These are phyloP conservation scores for Botrytis squamosa DNA, from an alignment of 2,329 filamentous ascomycete genomes.

Conservation along the genomic window DNA sequence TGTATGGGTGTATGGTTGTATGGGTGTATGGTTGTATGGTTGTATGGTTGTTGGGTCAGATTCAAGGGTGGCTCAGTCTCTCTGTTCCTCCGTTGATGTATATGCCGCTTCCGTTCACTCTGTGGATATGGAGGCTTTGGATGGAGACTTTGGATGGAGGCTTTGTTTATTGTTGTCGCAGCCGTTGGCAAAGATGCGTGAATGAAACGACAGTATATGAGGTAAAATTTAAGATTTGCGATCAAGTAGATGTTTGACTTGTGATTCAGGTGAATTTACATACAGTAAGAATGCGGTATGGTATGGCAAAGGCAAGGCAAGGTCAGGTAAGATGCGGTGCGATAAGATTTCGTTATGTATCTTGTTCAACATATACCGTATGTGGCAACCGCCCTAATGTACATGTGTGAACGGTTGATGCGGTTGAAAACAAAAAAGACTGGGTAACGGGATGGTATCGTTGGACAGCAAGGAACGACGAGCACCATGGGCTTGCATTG, in stretches of 20 bases:
- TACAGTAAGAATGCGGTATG: not conserved
- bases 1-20: not conserved
- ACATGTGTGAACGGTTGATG: slow-evolving; percentile 11
- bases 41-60: slow-evolving; percentile 2
- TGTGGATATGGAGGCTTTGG: not conserved
- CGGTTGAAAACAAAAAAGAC: slow-evolving; percentile 2
- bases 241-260: not conserved
- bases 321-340: not conserved
- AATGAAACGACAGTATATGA: not conserved
- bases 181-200: not conserved
- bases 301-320: not conserved
- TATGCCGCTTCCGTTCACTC: not conserved
- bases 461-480: not conserved
- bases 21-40: not conserved
- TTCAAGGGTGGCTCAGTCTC: not conserved
- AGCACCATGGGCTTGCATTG: not conserved
- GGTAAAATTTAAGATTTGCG: not conserved
- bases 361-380: not conserved
- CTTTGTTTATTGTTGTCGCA: not conserved
- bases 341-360: slow-evolving; percentile 14
- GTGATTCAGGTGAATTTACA: not conserved
- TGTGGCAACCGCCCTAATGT: not conserved
- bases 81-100: not conserved
- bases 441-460: not conserved
- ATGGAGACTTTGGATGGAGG: not conserved